Conservation (phyloP, 2,329 filamentous ascomycete genomes). For the Pyrenophora graminea region DNA sequence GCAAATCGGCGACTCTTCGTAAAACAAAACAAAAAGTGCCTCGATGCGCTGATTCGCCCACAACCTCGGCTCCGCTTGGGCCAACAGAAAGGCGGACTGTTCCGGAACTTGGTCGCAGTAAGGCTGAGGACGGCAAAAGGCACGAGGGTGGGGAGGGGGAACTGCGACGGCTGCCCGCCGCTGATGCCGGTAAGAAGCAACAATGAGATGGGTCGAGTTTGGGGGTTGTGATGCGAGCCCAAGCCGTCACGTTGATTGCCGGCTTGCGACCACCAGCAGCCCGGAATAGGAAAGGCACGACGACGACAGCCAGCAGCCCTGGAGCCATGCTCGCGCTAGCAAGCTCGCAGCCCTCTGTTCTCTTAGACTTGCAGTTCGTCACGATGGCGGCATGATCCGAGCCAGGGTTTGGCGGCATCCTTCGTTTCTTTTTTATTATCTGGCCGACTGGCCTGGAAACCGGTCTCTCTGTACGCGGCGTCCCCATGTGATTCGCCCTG, state of each 20-base stretch:
- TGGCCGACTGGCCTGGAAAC: slow-evolving; percentile 31
- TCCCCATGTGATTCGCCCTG: slow-evolving; percentile 35
- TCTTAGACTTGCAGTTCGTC: slow-evolving; percentile 28
- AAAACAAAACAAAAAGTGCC: slow-evolving; percentile 34
- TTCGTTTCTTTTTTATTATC: slow-evolving; percentile 41
- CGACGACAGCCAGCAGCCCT: slow-evolving; percentile 14
- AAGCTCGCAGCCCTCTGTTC: slow-evolving; percentile 22
- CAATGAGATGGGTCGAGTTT: slow-evolving; percentile 7
- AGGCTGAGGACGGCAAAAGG: slow-evolving; percentile 33
- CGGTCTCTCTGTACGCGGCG: slow-evolving; percentile 27
- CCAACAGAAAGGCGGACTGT: slow-evolving; percentile 33
- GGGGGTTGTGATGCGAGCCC: slow-evolving; percentile 12
- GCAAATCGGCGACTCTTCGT: slow-evolving; percentile 34
- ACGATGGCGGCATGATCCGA: slow-evolving; percentile 37
- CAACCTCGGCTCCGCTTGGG: slow-evolving; percentile 30
- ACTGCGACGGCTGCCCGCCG: slow-evolving; percentile 12
- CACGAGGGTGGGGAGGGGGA: slow-evolving; percentile 12
- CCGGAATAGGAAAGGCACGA: slow-evolving; percentile 28
- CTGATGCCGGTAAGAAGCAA: slow-evolving; percentile 19
- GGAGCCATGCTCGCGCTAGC: slow-evolving; percentile 21
- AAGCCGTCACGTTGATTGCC: slow-evolving; percentile 5
- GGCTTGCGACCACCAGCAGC: slow-evolving; percentile 12
- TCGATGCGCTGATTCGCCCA: slow-evolving; percentile 33
- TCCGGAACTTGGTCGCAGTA: slow-evolving; percentile 31
- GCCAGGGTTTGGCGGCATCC: slow-evolving; percentile 36